These are phyloP conservation scores for Handroanthus guayacan DNA, from an alignment of 257 asterid genomes.

Conservation along the genomic window DNA sequence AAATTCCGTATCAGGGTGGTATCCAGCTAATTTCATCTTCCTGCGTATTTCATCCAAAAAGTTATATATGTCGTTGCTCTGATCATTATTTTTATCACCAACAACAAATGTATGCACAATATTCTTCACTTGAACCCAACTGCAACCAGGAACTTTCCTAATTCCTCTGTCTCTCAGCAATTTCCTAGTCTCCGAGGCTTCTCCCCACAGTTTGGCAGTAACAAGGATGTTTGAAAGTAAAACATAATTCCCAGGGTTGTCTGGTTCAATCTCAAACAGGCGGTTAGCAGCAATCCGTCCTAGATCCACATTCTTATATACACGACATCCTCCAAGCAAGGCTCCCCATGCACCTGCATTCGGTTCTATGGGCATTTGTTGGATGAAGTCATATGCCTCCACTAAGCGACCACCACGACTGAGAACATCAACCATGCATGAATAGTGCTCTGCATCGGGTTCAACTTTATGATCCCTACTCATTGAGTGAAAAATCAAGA, in stretches of 20 bases:
- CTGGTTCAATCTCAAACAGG: slow-evolving; percentile 66
- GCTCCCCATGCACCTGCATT: slow-evolving; percentile 83
- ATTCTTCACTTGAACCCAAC: slow-evolving; percentile 72
- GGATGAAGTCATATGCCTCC: slow-evolving; percentile 68
- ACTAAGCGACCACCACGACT: slow-evolving; percentile 73
- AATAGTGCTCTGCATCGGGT: slow-evolving; percentile 71
- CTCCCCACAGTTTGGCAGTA: slow-evolving; percentile 64
- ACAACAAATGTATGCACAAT: slow-evolving; percentile 65
- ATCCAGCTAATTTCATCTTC: slow-evolving; percentile 67
- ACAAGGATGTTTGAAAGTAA: slow-evolving; percentile 68
- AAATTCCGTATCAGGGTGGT: slow-evolving; percentile 58
- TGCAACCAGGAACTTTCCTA: slow-evolving; percentile 71
- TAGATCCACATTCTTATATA: slow-evolving; percentile 61
- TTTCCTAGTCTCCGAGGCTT: slow-evolving; percentile 66
- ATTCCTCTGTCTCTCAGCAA: slow-evolving; percentile 76
- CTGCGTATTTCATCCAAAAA: slow-evolving; percentile 60
- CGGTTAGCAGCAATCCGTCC: slow-evolving; percentile 63
- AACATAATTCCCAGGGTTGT: slow-evolving; percentile 73
- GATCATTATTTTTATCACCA: slow-evolving; percentile 56
- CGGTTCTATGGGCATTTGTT: slow-evolving; percentile 66
- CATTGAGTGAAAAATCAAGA: slow-evolving; percentile 61
- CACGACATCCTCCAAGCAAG: slow-evolving; percentile 73
- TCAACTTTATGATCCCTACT: slow-evolving; percentile 52
- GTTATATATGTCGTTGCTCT: slow-evolving; percentile 44
- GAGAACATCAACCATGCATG: slow-evolving; percentile 73